Conservation (phyloP, 768 basidiomycete species). For the Crucibulum laeve region DNA sequence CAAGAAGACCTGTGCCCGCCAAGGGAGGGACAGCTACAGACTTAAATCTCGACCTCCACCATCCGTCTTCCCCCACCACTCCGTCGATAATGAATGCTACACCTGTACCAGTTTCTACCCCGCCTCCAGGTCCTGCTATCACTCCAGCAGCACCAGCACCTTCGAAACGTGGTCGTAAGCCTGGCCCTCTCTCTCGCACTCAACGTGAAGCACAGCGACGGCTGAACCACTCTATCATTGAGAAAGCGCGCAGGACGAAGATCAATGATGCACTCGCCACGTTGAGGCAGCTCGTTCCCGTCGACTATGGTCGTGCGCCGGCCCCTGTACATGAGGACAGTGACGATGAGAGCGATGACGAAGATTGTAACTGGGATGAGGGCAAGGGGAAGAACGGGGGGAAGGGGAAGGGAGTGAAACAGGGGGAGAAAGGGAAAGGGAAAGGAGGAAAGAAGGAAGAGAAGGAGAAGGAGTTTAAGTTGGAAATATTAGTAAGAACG, state of each 20-base stretch:
- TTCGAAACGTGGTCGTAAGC: constrained; percentile 69
- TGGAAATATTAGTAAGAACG: constrained; percentile 83
- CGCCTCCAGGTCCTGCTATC: no score
- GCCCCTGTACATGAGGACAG: constrained; percentile 15
- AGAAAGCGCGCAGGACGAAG: constrained; percentile 90
- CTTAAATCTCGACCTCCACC: neutral
- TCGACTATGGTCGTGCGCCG: constrained; percentile 33
- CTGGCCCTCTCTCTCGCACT: constrained; percentile 65
- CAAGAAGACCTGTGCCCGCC: constrained; percentile 11
- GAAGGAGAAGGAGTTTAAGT: constrained; percentile 86
- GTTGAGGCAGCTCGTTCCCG: constrained; percentile 73
- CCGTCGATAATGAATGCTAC: no score
- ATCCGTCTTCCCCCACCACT: constrained; percentile 11
- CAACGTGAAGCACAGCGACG: constrained; percentile 86
- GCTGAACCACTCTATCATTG: constrained; percentile 92
- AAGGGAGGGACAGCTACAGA: constrained; percentile 1
- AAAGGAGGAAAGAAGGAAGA: constrained; percentile 42
- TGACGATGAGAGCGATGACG: constrained; percentile 33
- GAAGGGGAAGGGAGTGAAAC: constrained; percentile 15
- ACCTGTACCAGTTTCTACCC: no score
- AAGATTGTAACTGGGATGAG: constrained; percentile 29
- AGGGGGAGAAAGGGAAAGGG: constrained; percentile 23
- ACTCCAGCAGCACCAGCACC: constrained; percentile 14
- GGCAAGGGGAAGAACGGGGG: constrained; percentile 15
- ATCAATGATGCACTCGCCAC: constrained; percentile 88